phyloP scores from a whole-genome alignment of 106 monocot genomes.

The Dioscorea alata region DNA sequence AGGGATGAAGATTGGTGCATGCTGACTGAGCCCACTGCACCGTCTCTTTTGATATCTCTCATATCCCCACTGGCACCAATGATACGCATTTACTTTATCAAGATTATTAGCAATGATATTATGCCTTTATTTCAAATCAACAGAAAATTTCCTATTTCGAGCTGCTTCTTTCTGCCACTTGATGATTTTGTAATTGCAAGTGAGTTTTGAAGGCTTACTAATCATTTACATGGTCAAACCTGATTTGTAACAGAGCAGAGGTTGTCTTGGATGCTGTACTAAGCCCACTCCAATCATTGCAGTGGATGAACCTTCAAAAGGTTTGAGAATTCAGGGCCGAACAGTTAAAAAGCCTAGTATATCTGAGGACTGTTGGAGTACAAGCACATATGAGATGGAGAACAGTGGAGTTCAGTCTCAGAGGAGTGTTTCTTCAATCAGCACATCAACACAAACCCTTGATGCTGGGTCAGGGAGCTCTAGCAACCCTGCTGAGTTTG shows the following conservation, averaged over 20 bases:
- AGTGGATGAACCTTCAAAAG: conserved; percentile 89
- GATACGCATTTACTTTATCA: no score
- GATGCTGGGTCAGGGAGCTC: conserved; percentile 58
- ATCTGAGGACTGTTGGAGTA: conserved; percentile 90
- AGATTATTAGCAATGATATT: no score
- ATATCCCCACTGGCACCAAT: no score
- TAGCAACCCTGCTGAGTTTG: conserved; percentile 56
- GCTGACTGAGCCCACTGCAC: no score
- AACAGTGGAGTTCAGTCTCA: conserved; percentile 77
- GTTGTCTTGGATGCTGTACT: conserved; percentile 87
- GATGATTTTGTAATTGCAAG: no score
- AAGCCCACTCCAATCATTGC: conserved; percentile 81
- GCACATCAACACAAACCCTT: conserved; percentile 39
- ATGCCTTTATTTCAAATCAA: no score
- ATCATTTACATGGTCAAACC: conserved; percentile 38
- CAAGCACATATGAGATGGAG: conserved; percentile 91
- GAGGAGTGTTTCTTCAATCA: conserved; percentile 88
- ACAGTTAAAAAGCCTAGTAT: conserved; percentile 43
- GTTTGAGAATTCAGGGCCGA: conserved; percentile 76
- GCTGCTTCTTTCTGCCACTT: neutral
- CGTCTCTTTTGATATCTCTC: no score
- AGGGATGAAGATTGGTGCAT: no score
- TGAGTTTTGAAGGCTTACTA: conserved; percentile 18
- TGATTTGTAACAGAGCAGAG: conserved; percentile 96
- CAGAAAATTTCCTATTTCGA: no score